These are phyloP conservation scores for Pyrenopolyporus hunteri DNA, from an alignment of 495 filamentous ascomycete genomes.

Conservation along the genomic window DNA sequence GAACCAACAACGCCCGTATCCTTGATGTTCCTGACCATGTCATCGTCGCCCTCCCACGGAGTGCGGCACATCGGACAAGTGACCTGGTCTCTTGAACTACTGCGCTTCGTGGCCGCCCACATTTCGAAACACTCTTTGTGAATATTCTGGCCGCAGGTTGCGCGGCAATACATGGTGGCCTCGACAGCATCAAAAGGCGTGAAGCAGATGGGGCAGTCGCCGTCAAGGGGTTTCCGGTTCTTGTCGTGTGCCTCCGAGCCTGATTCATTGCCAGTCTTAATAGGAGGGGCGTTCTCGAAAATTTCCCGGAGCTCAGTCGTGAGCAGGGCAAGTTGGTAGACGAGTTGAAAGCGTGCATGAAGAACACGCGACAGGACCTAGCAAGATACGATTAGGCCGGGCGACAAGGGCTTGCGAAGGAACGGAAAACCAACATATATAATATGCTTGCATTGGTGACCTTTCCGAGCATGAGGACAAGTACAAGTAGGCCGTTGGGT, in stretches of 20 bases:
- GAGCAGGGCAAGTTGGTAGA: constrained; percentile 78
- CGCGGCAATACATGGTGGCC: constrained; percentile 71
- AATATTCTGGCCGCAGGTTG: constrained; percentile 78
- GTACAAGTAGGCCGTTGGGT: constrained; percentile 65
- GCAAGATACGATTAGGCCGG: background rate
- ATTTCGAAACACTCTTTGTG: constrained; percentile 74
- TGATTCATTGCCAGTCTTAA: constrained; percentile 6
- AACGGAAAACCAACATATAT: constrained; percentile 26
- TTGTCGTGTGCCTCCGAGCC: constrained; percentile 23
- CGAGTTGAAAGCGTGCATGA: constrained; percentile 64
- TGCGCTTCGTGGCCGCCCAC: constrained; percentile 66
- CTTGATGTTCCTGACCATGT: constrained; percentile 54
- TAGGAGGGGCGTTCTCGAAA: constrained; percentile 60
- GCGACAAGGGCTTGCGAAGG: background rate
- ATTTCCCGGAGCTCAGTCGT: constrained; percentile 68
- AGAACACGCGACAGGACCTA: constrained; percentile 69
- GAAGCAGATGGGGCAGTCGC: constrained; percentile 83
- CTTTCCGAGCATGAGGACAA: constrained; percentile 66
- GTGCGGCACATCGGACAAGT: constrained; percentile 69
- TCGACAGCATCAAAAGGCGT: constrained; percentile 66
- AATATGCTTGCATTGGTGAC: constrained; percentile 74
- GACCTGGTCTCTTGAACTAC: constrained; percentile 49
- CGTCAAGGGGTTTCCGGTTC: constrained; percentile 62
- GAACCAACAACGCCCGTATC: constrained; percentile 45
- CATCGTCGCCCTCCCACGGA: constrained; percentile 63